A percentile compares a stretch with the other conserved stretches of the same genome.
Conservation (phyloP, 83 land plant species). For the Picea engelmannii region DNA sequence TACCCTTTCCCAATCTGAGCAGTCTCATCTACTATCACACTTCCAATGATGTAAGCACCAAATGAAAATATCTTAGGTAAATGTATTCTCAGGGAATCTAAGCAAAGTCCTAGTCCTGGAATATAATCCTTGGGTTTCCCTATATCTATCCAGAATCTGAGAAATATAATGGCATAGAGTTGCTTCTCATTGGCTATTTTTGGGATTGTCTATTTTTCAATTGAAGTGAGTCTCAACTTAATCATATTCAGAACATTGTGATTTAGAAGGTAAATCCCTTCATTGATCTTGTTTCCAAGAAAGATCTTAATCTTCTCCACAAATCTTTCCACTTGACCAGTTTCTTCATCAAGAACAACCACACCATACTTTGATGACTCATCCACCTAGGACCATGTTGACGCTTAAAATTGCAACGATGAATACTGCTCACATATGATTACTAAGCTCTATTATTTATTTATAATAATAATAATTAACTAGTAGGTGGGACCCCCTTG, state of each 20-base stretch:
- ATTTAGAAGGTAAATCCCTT: constrained; percentile 46
- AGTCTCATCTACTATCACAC: constrained; percentile 23
- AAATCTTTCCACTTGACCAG: not conserved
- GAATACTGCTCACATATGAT: too few relatives aligned
- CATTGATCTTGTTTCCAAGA: constrained; percentile 57
- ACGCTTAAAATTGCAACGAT: too few relatives aligned
- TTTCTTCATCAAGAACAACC: constrained; percentile 20
- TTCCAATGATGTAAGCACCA: not conserved
- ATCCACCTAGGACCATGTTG: too few relatives aligned
- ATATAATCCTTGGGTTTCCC: constrained; percentile 53
- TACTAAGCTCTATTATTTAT: too few relatives aligned
- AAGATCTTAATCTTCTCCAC: constrained; percentile 41
- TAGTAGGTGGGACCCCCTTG: too few relatives aligned
- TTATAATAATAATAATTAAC: too few relatives aligned
- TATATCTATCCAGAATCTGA: constrained; percentile 54
- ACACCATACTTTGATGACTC: too few relatives aligned
- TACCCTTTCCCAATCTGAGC: constrained; percentile 49
- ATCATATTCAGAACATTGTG: constrained; percentile 38
- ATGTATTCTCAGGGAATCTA: constrained; percentile 29
- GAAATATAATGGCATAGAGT: constrained; percentile 36
- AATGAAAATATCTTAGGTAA: not conserved
- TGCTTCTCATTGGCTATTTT: constrained; percentile 21
- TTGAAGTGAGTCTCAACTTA: constrained; percentile 43
- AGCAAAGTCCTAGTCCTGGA: constrained; percentile 33
- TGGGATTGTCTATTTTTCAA: constrained; percentile 49